A percentile compares a stretch with the other conserved stretches of the same genome.
Evolutionary conservation across 306 rosid species (phyloP).

Genomic region (Cajanus cajan): DNA sequence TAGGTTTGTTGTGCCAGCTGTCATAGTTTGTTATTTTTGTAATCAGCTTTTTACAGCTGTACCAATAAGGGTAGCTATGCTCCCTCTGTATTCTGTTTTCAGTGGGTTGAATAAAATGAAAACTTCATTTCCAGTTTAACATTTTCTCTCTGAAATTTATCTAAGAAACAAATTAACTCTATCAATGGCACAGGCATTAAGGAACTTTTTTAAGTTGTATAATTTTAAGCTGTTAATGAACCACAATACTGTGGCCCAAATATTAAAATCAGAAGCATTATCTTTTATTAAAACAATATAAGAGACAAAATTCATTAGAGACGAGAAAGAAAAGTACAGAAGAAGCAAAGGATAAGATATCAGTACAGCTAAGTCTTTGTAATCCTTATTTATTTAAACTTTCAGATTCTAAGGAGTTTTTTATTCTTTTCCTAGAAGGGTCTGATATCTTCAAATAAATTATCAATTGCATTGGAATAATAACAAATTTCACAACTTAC

Average conservation of each 20-base stretch:
- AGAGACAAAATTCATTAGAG: neutral
- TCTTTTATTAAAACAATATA: neutral
- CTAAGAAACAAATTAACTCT: too few relatives aligned
- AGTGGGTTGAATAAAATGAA: too few relatives aligned
- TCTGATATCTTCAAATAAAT: slow-evolving; percentile 8
- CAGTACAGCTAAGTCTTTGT: neutral
- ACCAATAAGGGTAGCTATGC: too few relatives aligned
- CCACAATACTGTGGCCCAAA: neutral
- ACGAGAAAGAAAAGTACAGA: neutral
- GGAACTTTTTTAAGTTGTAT: neutral
- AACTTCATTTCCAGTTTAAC: too few relatives aligned
- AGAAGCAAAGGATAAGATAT: neutral
- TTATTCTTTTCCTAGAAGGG: slow-evolving; percentile 6
- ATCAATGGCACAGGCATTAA: neutral
- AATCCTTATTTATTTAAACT: neutral
- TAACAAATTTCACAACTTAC: slow-evolving; percentile 23
- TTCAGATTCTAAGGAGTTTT: neutral
- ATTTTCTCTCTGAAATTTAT: too few relatives aligned
- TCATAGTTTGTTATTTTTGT: too few relatives aligned
- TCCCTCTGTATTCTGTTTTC: too few relatives aligned
- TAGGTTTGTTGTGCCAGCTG: too few relatives aligned
- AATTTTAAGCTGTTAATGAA: neutral
- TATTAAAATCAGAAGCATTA: slow-evolving; percentile 9
- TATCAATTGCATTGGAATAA: neutral
- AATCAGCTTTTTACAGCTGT: too few relatives aligned